phyloP scores from a whole-genome alignment of 1,284 basidiomycete genomes.

The Bondarzewia mesenterica region DNA sequence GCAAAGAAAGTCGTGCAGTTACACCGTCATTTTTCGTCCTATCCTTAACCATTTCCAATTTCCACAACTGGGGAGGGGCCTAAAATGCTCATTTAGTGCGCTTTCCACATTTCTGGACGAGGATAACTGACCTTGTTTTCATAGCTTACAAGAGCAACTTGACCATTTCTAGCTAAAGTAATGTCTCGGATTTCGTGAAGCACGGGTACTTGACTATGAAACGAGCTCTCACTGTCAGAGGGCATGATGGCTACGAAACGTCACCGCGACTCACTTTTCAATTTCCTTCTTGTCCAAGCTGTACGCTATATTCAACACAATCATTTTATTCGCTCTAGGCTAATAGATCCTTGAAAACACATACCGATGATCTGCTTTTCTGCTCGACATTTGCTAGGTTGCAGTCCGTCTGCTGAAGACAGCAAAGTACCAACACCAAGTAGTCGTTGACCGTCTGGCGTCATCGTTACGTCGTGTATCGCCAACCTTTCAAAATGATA shows the following conservation, averaged over 20 bases:
- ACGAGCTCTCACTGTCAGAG: conserved; percentile 1
- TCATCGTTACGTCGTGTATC: conserved; percentile 67
- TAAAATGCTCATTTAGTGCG: conserved; percentile 17
- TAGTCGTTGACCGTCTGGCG: conserved; percentile 55
- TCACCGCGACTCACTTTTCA: conserved; percentile 48
- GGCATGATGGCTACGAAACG: neutral
- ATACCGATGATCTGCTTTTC: conserved; percentile 73
- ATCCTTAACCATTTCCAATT: conserved; percentile 56
- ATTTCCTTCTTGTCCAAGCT: conserved; percentile 55
- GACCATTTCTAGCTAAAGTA: conserved; percentile 51
- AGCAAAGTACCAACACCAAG: conserved; percentile 66
- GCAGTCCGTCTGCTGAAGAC: conserved; percentile 51
- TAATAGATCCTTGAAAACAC: conserved; percentile 15
- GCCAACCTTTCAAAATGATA: conserved; percentile 62
- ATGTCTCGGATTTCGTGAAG: conserved; percentile 72
- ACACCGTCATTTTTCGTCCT: conserved; percentile 22
- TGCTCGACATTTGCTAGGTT: conserved; percentile 63
- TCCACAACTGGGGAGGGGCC: conserved; percentile 79
- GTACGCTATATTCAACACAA: conserved; percentile 43
- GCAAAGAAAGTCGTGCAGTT: conserved; percentile 39
- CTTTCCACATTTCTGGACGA: conserved; percentile 3
- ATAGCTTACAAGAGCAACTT: conserved; percentile 62
- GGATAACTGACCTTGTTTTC: conserved; percentile 50
- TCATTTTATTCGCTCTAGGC: conserved; percentile 2
- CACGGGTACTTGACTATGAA: conserved; percentile 63